A percentile compares a stretch with the other conserved stretches of the same genome.
Evolutionary conservation across 2,329 filamentous ascomycete species (phyloP).

Genomic region (Sphaerulina musiva): DNA sequence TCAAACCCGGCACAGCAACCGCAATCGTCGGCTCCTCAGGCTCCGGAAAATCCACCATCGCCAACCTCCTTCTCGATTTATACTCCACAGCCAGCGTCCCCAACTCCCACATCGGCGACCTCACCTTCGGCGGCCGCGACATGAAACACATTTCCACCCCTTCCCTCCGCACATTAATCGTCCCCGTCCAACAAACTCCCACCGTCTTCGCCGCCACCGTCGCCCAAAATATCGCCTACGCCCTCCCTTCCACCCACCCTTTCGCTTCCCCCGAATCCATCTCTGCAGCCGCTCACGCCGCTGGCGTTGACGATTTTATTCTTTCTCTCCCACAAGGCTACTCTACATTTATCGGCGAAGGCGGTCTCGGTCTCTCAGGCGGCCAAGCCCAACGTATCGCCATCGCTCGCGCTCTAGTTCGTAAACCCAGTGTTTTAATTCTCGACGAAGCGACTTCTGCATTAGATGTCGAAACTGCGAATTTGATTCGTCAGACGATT

Average conservation of each 20-base stretch:
- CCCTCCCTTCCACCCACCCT: constrained; percentile 52
- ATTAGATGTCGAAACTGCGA: constrained; percentile 64
- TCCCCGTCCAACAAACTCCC: constrained; percentile 64
- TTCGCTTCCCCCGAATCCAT: constrained; percentile 45
- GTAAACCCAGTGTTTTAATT: constrained; percentile 65
- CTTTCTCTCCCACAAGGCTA: constrained; percentile 63
- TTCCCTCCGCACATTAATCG: constrained; percentile 55
- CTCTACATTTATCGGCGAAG: constrained; percentile 67
- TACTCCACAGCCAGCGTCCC: constrained; percentile 56
- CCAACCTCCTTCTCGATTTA: constrained; percentile 66
- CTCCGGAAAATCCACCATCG: constrained; percentile 83
- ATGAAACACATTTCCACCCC: constrained; percentile 54
- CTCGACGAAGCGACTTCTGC: constrained; percentile 83
- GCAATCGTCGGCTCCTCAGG: constrained; percentile 80
- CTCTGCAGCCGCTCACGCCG: constrained; percentile 45
- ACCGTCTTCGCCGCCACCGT: constrained; percentile 73
- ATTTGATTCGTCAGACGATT: constrained; percentile 58
- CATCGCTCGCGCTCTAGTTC: constrained; percentile 71
- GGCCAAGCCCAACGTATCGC: constrained; percentile 77
- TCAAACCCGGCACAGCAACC: constrained; percentile 58
- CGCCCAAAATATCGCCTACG: constrained; percentile 76
- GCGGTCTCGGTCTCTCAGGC: constrained; percentile 65
- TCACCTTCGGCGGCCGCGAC: constrained; percentile 55
- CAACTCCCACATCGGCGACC: constrained; percentile 32
- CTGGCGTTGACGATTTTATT: constrained; percentile 73